These are phyloP conservation scores for Cystobasidiaceae sp. DNA, from an alignment of 1,284 basidiomycete genomes.

Conservation along the genomic window DNA sequence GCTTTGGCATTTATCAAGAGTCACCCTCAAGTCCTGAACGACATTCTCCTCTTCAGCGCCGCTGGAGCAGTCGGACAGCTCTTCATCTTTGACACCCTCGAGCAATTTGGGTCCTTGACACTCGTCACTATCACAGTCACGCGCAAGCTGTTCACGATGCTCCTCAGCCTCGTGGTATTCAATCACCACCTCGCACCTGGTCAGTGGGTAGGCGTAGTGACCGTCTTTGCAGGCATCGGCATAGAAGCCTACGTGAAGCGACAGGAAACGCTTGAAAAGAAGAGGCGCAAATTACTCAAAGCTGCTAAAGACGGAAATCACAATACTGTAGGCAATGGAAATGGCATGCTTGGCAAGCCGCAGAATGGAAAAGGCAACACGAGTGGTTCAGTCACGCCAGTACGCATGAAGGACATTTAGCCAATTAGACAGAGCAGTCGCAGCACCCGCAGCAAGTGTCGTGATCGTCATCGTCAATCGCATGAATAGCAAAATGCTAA, in stretches of 20 bases:
- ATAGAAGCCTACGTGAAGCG: conserved; percentile 86
- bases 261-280: conserved; percentile 51
- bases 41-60: conserved; percentile 77
- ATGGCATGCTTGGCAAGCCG: neutral
- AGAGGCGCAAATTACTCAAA: conserved; percentile 17
- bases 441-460: no score
- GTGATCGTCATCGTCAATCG: no score
- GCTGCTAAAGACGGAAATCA: conserved; percentile 15
- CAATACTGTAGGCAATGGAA: neutral
- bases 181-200: conserved; percentile 75
- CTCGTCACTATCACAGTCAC: conserved; percentile 90
- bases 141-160: conserved; percentile 97
- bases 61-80: conserved; percentile 91
- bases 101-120: conserved; percentile 90
- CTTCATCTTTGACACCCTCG: conserved; percentile 97
- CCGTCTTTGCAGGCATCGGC: conserved; percentile 64
- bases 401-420: conserved; percentile 20
- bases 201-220: conserved; percentile 84
- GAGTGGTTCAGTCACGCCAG: conserved; percentile 14
- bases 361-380: conserved; percentile 7
- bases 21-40: conserved; percentile 72
- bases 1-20: conserved; percentile 69
- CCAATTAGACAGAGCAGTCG: no score
- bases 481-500: no score
- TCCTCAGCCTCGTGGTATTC: conserved; percentile 88